Evolutionary conservation across 768 basidiomycete species (phyloP), one percentile per base, ranked within the genome.

Genomic region (Neoboletus subvelutipes): DNA sequence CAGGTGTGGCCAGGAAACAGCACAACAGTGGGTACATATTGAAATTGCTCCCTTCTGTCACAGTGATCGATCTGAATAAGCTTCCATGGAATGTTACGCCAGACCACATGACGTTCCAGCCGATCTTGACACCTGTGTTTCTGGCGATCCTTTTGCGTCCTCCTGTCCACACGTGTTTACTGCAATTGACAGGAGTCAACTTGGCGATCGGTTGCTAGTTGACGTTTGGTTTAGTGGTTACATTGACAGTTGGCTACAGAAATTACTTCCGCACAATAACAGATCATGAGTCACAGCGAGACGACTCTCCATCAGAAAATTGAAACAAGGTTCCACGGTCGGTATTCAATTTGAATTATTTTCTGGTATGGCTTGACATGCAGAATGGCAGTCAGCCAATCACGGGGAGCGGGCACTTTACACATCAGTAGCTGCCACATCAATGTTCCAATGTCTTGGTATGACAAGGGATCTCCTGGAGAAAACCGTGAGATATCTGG

Each of bases 171-270:
- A 18, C 29, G 31, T 36, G 20, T n/a, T 45, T 31, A 18, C 26
- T 20, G 11, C 18, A 18, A 45, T 40, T 22, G 52, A 50, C 29
- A 18, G 36, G 17, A 52, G 48, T 55, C 36, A 12, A 36, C 34
- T 18, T 40, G 31, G 29, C 28, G 45, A 61, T 61, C 54, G 0
- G 59, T 61, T 62, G 47, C 60, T 56, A 39, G 49, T 36, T 47
- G 48, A 29, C n/a, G 22, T 20, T 11, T 36, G 34, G 13, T 41
- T 54, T 39, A 9, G 24, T 31, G 17, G n/a, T 29, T 3, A 24
- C 24, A 17, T 15, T 20, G 20, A 24, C 39, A 40, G n/a, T 18
- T 46, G 43, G 18, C 39, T 20, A 34, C 40, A 41, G 20, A 29
- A 29, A n/a, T 55, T 55, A 26, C 58, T 37, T 55, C 34, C 59